Percentiles rank a stretch among this genome's conserved stretches.
Conservation (phyloP, 176 grass and related monocot genomes). For the Oryza australiensis region DNA sequence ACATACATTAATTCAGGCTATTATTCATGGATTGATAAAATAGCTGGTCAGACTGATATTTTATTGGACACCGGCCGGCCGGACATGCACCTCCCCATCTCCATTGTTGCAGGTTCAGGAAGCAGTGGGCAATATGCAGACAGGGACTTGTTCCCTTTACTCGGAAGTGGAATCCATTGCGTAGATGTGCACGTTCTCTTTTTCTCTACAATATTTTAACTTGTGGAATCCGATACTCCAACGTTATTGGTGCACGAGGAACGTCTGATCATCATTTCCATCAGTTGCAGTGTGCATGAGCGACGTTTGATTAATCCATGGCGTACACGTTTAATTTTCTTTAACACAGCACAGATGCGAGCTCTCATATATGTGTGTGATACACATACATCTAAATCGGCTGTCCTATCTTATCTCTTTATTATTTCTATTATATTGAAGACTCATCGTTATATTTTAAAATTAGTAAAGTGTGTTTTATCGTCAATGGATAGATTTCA, state of each 20-base stretch:
- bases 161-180: slow-evolving; percentile 12
- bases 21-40: neutral
- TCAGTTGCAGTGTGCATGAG: neutral
- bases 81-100: neutral
- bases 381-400: no score
- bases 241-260: slow-evolving; percentile 6
- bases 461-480: no score
- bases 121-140: neutral
- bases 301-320: no score
- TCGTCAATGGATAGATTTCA: no score
- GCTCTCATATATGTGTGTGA: no score
- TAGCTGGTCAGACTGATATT: neutral
- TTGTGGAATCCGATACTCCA: slow-evolving; percentile 7
- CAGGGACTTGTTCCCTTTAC: slow-evolving; percentile 14
- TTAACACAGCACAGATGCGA: no score
- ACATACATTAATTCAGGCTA: neutral
- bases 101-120: slow-evolving; percentile 21
- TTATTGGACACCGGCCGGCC: neutral
- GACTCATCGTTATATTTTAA: no score
- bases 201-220: slow-evolving; percentile 1
- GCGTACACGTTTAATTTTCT: no score
- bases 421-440: no score
- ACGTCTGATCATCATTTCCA: neutral
- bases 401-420: no score
- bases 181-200: neutral